Base-by-base conservation (phyloP, 768 basidiomycete genomes). In the Mycena pura region DNA sequence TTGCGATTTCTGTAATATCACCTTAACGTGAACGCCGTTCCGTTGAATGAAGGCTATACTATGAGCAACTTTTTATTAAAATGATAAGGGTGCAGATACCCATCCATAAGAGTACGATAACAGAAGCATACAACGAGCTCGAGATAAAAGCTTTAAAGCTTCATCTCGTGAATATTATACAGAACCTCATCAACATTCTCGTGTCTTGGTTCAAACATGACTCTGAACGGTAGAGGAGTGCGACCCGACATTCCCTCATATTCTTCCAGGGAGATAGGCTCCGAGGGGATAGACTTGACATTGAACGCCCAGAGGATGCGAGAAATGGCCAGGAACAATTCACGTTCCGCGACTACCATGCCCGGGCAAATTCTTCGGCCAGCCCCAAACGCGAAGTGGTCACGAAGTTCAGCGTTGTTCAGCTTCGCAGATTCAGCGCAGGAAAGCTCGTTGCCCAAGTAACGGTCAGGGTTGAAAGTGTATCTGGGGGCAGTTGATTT, bases 291-390 rank as follows among this genome's bases (percentile, higher is more conserved):
- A 3, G 63, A 58, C 31, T 65, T 43, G 25, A 76, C 61, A 13
- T 60, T 67, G 66, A 75, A 78, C 2, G 74, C 60, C 77, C 76
- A 78, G 19, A 78, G 64, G 29, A 78, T 65, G 3, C 72, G 71
- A 13, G 77, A 73, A 44, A 77, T 70, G 3, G 74, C 73, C 13
- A 78, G 70, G 65, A 69, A 77, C 14, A 78, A 57, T 62, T 76
- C 73, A 5, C 70, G 66, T 45, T 78, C 77, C 7, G 77, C 77
- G 28, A 76, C 68, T n/a, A 63, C 54, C n/a, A 76, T 67, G 2
- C 74, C 77, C 1, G 74, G 74, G 46, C 77, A 77, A 53, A 76
- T 72, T 3, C 74, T 65, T 3, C 74, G 69, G 3, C 73, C 72
- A 44, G 70, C 74, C 10, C 75, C 75, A 43, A 77, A 77, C 19